Evolutionary conservation across 495 filamentous ascomycete species (phyloP).

Genomic region (Hypoxylon rickii): DNA sequence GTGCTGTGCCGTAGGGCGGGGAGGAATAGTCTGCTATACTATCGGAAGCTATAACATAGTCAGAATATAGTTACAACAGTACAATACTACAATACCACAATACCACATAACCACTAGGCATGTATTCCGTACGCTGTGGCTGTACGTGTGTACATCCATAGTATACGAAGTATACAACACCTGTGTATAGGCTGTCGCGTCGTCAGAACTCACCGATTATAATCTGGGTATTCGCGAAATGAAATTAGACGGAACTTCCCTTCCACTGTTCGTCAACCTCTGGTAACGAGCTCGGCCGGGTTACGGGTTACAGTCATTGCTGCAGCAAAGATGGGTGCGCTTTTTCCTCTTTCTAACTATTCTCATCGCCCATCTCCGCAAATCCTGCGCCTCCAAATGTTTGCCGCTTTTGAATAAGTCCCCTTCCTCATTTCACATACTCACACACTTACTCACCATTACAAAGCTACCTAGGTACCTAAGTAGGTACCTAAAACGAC

Average conservation of each 20-base stretch:
- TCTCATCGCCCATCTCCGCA: constrained; percentile 34
- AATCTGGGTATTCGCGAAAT: constrained; percentile 27
- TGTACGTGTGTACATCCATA: constrained; percentile 1
- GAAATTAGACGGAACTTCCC: constrained; percentile 32
- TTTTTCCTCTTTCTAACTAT: constrained; percentile 19
- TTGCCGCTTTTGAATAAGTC: constrained; percentile 15
- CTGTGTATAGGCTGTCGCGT: not conserved
- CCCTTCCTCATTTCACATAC: constrained; percentile 32
- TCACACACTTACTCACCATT: constrained; percentile 12
- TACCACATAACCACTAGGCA: too few species aligned
- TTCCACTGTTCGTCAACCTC: constrained; percentile 15
- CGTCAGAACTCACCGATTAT: constrained; percentile 35
- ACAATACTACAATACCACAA: too few species aligned
- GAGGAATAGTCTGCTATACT: too few species aligned
- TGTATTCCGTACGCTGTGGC: too few species aligned
- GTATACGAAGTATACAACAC: constrained; percentile 12
- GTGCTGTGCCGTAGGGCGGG: constrained; percentile 10
- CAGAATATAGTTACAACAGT: too few species aligned
- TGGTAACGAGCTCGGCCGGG: constrained; percentile 36
- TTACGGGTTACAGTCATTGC: constrained; percentile 6
- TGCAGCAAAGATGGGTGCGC: constrained; percentile 11
- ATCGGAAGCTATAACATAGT: too few species aligned
- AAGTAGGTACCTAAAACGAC: too few species aligned
- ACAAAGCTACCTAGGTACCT: constrained; percentile 26
- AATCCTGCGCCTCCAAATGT: constrained; percentile 24